These are phyloP conservation scores for Penicillium glabrum DNA, from an alignment of 2,329 filamentous ascomycete genomes.

Conservation along the genomic window DNA sequence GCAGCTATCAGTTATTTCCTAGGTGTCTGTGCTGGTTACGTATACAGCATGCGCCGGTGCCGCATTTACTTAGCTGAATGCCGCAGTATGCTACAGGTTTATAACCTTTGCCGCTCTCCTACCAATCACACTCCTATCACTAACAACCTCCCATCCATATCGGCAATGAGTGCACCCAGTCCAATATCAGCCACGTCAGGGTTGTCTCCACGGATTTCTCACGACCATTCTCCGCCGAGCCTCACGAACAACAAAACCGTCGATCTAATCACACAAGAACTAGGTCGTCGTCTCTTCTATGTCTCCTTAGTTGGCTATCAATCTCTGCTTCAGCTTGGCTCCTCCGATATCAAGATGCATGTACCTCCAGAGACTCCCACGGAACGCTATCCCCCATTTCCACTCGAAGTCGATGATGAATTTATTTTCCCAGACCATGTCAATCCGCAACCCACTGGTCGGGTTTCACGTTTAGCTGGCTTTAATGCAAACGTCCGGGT, in stretches of 20 bases:
- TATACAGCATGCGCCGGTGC: conserved; percentile 39
- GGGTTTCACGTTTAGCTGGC: conserved; percentile 70
- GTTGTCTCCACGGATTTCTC: conserved; percentile 21
- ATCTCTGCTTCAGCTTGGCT: conserved; percentile 75
- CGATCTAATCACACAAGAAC: conserved; percentile 44
- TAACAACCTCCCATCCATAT: neutral
- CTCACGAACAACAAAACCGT: conserved; percentile 17
- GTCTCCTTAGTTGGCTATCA: conserved; percentile 74
- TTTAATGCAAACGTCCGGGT: conserved; percentile 79
- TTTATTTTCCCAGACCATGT: conserved; percentile 73
- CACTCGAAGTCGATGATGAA: conserved; percentile 79
- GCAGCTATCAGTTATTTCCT: conserved; percentile 47
- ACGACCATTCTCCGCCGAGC: conserved; percentile 17
- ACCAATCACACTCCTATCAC: conserved; percentile 2
- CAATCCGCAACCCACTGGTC: conserved; percentile 65
- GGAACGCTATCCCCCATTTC: conserved; percentile 75
- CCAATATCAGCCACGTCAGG: conserved; percentile 23
- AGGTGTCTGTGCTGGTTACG: conserved; percentile 41
- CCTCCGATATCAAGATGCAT: conserved; percentile 68
- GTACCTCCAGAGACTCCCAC: conserved; percentile 74
- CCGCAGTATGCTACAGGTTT: conserved; percentile 42
- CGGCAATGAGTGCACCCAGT: conserved; percentile 21
- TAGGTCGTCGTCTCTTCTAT: conserved; percentile 72
- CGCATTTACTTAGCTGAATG: conserved; percentile 47
- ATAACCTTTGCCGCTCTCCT: conserved; percentile 36